These are phyloP conservation scores for Ceratocystis papillata DNA, from an alignment of 2,329 filamentous ascomycete genomes.

Conservation along the genomic window DNA sequence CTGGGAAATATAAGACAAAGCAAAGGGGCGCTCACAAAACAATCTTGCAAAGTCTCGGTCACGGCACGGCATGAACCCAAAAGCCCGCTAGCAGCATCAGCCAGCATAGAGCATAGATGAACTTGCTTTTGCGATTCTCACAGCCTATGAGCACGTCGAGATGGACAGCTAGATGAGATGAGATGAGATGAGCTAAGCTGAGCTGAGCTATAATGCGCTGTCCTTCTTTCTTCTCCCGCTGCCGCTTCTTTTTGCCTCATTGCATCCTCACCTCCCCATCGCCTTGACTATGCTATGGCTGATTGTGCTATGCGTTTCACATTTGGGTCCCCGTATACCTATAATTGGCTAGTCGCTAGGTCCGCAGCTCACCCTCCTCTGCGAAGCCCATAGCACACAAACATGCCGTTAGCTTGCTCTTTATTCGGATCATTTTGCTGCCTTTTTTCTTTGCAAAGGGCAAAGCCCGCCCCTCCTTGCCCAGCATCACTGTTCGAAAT, in stretches of 20 bases:
- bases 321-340: background rate
- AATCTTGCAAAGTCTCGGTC: background rate
- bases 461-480: no score
- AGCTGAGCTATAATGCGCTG: background rate
- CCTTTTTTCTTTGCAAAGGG: background rate
- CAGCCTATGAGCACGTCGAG: background rate
- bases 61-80: background rate
- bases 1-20: no score
- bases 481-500: no score
- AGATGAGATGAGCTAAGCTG: background rate
- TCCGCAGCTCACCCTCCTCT: no score
- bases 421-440: background rate
- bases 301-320: background rate
- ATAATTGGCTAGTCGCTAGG: background rate
- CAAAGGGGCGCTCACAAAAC: background rate
- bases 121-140: background rate
- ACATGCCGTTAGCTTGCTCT: background rate
- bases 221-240: no score
- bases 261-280: no score
- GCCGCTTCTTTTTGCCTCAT: no score
- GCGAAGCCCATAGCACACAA: no score
- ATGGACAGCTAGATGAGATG: background rate
- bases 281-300: background rate
- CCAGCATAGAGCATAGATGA: background rate
- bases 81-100: background rate